Conservation (phyloP, 176 grass and related monocot genomes). For the Juncus inflexus region DNA sequence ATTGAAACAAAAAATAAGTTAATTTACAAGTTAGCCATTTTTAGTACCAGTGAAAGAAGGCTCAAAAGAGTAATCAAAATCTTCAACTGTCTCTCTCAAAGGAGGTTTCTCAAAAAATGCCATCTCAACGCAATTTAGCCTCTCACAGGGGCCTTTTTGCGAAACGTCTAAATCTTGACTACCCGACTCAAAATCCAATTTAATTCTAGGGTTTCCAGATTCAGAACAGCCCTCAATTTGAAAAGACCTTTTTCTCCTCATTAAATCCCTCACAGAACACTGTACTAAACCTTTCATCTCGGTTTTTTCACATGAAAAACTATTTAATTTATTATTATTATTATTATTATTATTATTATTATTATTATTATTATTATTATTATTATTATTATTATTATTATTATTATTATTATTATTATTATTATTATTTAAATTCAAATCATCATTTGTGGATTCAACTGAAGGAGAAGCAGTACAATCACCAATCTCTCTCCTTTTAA, state of each 20-base stretch:
- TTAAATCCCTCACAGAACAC: conserved; percentile 80
- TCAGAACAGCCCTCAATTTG: conserved; percentile 40
- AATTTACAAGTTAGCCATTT: neutral
- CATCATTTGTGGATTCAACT: conserved; percentile 13
- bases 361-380: conserved; percentile 26
- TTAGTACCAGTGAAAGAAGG: conserved; percentile 23
- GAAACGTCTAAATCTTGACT: conserved; percentile 12
- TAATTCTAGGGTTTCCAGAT: conserved; percentile 42
- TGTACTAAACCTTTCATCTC: conserved; percentile 15
- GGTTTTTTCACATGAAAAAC: neutral
- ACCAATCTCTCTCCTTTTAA: conserved; percentile 40
- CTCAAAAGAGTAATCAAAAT: conserved; percentile 32
- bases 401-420: conserved; percentile 25
- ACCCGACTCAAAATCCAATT: conserved; percentile 24
- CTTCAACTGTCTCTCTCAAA: conserved; percentile 43
- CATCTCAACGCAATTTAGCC: conserved; percentile 42
- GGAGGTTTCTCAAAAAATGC: conserved; percentile 53
- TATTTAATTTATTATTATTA: conserved; percentile 22
- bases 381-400: conserved; percentile 16
- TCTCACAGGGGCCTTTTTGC: conserved; percentile 26
- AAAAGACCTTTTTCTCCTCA: conserved; percentile 65
- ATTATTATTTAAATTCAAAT: conserved; percentile 31
- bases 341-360: conserved; percentile 23
- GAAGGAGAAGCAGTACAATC: conserved; percentile 30
- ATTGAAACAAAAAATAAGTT: neutral